Percentiles rank a stretch among this genome's conserved stretches.
These are phyloP conservation scores for Rhodotorula glutinis DNA, from an alignment of 1,284 basidiomycete species.

Conservation along the genomic window DNA sequence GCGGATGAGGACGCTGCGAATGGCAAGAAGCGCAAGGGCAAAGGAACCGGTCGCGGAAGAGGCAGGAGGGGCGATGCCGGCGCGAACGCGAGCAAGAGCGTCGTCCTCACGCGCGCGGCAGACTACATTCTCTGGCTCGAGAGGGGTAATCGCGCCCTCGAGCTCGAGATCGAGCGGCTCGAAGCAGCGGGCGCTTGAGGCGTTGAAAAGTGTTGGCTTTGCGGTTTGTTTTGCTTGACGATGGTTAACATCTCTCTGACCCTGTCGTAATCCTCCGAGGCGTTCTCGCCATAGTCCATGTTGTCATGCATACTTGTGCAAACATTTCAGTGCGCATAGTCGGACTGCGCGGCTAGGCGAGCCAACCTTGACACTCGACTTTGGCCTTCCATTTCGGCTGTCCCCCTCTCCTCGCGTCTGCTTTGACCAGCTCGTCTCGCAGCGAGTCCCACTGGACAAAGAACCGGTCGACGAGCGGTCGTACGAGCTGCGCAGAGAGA, in stretches of 20 bases:
- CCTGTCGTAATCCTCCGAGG: no score
- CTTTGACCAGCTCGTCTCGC: constrained; percentile 8
- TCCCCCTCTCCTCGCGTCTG: not conserved
- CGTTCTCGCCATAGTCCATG: not conserved
- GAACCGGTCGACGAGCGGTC: constrained; percentile 75
- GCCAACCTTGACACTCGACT: constrained; percentile 37
- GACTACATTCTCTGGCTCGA: constrained; percentile 42
- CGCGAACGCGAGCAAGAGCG: constrained; percentile 42
- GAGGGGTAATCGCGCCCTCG: constrained; percentile 37
- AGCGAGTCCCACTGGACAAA: constrained; percentile 48
- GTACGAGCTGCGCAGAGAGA: constrained; percentile 76
- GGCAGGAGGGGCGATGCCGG: constrained; percentile 42
- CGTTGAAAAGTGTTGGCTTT: not conserved
- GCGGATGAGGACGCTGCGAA: constrained; percentile 3
- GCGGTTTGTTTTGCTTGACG: not conserved
- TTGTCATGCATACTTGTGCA: not conserved
- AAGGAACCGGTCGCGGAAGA: constrained; percentile 32
- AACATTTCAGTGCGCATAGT: not conserved
- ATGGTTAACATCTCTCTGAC: no score
- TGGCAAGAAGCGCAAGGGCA: constrained; percentile 4
- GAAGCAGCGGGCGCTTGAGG: constrained; percentile 1
- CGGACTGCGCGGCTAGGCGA: constrained; percentile 14
- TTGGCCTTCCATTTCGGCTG: constrained; percentile 16
- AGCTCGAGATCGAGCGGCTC: constrained; percentile 36
- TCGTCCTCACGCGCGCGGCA: constrained; percentile 39